Percentiles rank a stretch among this genome's conserved stretches.
These are phyloP conservation scores for Globisporangium camurandrum DNA, from an alignment of 352 stramenopile genomes.

Conservation along the genomic window DNA sequence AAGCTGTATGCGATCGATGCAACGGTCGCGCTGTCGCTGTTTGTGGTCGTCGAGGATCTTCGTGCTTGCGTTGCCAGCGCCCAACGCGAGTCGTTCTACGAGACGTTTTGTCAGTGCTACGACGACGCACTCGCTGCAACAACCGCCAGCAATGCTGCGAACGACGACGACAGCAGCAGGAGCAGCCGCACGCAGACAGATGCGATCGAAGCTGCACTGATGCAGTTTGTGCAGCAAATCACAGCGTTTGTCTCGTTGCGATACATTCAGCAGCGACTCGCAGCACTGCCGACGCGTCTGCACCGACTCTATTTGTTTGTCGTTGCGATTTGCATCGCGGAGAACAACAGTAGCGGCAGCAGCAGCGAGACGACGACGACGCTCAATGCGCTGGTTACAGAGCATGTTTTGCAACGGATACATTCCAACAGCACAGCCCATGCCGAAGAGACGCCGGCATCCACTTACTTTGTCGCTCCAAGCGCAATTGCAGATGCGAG, in stretches of 20 bases:
- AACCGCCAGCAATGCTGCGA: background rate
- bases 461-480: background rate
- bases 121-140: too few relatives aligned
- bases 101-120: background rate
- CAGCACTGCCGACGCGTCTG: slow-evolving; percentile 17
- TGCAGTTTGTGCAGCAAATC: background rate
- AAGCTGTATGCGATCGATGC: slow-evolving; percentile 10
- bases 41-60: slow-evolving; percentile 8
- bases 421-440: background rate
- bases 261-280: slow-evolving; percentile 21
- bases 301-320: slow-evolving; percentile 22
- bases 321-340: slow-evolving; percentile 10
- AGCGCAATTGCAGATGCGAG: background rate
- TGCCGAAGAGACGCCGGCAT: too few relatives aligned
- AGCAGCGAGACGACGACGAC: background rate
- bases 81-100: slow-evolving; percentile 3
- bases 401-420: background rate
- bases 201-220: background rate
- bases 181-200: background rate
- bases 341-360: background rate
- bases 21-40: slow-evolving; percentile 13
- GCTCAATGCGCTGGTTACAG: slow-evolving; percentile 1
- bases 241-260: slow-evolving; percentile 8
- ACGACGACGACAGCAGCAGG: background rate
- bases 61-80: slow-evolving; percentile 3